These are phyloP conservation scores for Canavalia ensiformis DNA, from an alignment of 306 rosid species.

Conservation along the genomic window DNA sequence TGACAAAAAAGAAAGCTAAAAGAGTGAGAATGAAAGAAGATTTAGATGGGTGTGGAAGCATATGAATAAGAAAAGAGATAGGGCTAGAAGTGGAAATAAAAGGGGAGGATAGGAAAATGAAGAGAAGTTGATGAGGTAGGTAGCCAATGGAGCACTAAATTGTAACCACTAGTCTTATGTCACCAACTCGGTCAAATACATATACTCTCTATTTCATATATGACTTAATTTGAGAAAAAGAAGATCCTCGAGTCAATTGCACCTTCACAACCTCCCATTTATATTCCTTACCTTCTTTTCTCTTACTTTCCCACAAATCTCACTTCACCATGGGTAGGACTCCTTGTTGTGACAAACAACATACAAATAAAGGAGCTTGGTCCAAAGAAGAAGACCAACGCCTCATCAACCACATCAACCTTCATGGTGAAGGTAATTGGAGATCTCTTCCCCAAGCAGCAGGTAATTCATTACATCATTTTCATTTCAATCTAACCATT, in stretches of 20 bases:
- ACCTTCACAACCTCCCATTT: constrained; percentile 52
- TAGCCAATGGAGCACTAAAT: constrained; percentile 56
- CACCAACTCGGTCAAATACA: constrained; percentile 69
- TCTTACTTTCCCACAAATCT: constrained; percentile 6
- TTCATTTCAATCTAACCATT: no score
- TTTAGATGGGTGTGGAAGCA: background rate
- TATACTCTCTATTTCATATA: background rate
- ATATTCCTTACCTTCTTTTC: constrained; percentile 40
- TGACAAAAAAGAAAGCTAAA: no score
- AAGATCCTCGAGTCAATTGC: constrained; percentile 56
- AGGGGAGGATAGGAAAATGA: background rate
- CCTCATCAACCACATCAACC: constrained; percentile 60
- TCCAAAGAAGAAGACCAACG: constrained; percentile 70
- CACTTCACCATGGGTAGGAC: constrained; percentile 55
- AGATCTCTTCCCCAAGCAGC: constrained; percentile 69
- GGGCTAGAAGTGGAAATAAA: background rate
- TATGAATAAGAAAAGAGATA: background rate
- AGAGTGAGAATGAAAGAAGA: no score
- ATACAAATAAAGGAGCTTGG: constrained; percentile 73
- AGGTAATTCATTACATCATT: constrained; percentile 44
- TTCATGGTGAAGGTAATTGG: constrained; percentile 70
- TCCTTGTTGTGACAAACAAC: constrained; percentile 69
- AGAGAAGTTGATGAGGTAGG: constrained; percentile 43
- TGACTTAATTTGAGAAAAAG: constrained; percentile 28
- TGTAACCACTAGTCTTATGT: constrained; percentile 57